phyloP scores from a whole-genome alignment of 257 asterid genomes.

The Ilex asprella region DNA sequence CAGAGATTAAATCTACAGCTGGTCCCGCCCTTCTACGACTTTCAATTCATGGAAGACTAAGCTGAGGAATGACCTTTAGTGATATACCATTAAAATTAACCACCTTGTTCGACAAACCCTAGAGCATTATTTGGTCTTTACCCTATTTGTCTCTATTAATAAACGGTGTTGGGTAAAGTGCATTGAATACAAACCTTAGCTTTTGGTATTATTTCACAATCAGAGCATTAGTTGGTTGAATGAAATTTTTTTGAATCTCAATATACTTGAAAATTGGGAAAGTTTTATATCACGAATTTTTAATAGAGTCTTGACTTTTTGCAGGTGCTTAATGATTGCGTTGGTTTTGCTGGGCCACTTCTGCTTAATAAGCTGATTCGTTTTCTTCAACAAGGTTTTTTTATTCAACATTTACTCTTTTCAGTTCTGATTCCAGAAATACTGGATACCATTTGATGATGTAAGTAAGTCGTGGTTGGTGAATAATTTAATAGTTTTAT shows the following conservation, averaged over 20 bases:
- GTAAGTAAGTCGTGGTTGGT: not conserved
- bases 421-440: not conserved
- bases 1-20: too few species aligned
- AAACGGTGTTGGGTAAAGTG: too few species aligned
- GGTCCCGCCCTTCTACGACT: too few species aligned
- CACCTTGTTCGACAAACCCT: too few species aligned
- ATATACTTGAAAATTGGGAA: too few species aligned
- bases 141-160: too few species aligned
- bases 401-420: constrained; percentile 1
- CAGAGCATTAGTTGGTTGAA: not conserved
- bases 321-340: constrained; percentile 92
- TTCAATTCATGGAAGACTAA: too few species aligned
- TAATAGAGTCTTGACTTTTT: constrained; percentile 8
- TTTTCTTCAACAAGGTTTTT: constrained; percentile 84
- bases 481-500: not conserved
- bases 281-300: not conserved
- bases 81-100: too few species aligned
- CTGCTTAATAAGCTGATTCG: constrained; percentile 85
- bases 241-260: not conserved
- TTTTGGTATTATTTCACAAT: too few species aligned
- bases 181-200: too few species aligned
- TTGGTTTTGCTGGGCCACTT: constrained; percentile 87
- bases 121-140: too few species aligned
- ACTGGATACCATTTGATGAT: not conserved
- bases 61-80: too few species aligned